Evolutionary conservation across 768 basidiomycete species (phyloP).

Genomic region (Lactifluus hygrophoroides): DNA sequence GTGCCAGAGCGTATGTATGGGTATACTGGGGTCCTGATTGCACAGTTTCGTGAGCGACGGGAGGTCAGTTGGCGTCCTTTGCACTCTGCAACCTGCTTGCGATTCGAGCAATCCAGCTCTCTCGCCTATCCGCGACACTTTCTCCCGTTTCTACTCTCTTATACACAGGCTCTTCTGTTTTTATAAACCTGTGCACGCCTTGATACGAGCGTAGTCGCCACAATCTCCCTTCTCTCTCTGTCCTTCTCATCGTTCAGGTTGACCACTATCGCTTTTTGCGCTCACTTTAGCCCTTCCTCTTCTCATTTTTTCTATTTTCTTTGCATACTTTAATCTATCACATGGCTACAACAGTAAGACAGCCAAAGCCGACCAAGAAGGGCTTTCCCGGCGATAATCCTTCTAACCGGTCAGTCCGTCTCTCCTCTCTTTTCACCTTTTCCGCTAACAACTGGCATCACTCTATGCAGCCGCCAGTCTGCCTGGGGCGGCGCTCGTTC

Average conservation of each 20-base stretch:
- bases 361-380: conserved; percentile 56
- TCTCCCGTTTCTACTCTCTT: conserved; percentile 4
- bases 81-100: conserved; percentile 3
- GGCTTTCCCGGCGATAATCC: conserved; percentile 43
- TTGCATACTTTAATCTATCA: conserved; percentile 21
- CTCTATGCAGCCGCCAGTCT: conserved; percentile 30
- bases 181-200: conserved; percentile 9
- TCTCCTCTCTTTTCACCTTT: conserved; percentile 17
- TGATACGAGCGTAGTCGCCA: conserved; percentile 12
- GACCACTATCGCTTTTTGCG: conserved; percentile 21
- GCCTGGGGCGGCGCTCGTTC: conserved; percentile 65
- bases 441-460: not conserved
- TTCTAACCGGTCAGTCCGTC: conserved; percentile 40
- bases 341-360: conserved; percentile 32
- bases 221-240: conserved; percentile 5
- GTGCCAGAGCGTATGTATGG: not conserved
- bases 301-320: conserved; percentile 27
- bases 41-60: not conserved
- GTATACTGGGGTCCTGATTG: conserved; percentile 1
- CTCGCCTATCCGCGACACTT: conserved; percentile 16
- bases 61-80: not conserved
- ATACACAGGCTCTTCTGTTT: conserved; percentile 4
- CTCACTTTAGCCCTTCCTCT: conserved; percentile 28
- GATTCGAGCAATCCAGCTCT: conserved; percentile 14
- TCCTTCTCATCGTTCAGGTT: conserved; percentile 7